Base-by-base conservation (phyloP, 345 rosid genomes). In the Euphorbia peplus region DNA sequence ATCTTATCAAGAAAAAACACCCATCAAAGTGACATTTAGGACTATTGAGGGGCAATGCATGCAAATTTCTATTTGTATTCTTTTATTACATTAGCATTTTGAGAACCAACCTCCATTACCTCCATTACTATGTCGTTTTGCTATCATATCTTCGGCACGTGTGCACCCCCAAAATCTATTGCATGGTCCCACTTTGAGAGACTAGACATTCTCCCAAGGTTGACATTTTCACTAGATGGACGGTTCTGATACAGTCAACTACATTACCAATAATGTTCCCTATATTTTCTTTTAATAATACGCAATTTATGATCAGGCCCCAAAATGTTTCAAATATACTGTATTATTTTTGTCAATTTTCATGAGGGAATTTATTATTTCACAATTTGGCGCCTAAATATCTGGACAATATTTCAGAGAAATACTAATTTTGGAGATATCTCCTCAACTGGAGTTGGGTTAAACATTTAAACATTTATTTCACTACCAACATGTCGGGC, bases 151-250 rank as follows among this genome's bases (percentile, higher is more conserved):
- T 48, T 30, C 58, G 58, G 58, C 78, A 78, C 78, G 82, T 80
- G 82, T 75, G 76, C 63, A 60, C 66, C 82, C 76, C 72, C 68
- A 79, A 70, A 67, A 70, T 72, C 78, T 12, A 54, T 52, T 22
- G 24, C 60, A 18, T 15, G 63, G 70, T 22, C 48, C 42, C 18
- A 64, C 47, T 42, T 30, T 3, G 46, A 24, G 25, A 21, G 24
- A 62, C 52, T 16, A 29, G 29, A 47, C 54, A 25, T 25, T 60
- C 60, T 8, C 67, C 67, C 5, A 6, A 51, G 56, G 76, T 42
- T 67, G 66, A 52, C 60, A 19, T 71, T 62, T 2, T 4, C 0
- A 5, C 21, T 37, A 61, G 30, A 19, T 57, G 3, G 62, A 65
- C 55, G 69, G 68, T 58, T 61, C 30, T 67, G 75, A 68, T 73